Evolutionary conservation across 176 grass and related monocot genomes (phyloP), one percentile per base, ranked within the genome.

Genomic region (Oryza meyeriana): DNA sequence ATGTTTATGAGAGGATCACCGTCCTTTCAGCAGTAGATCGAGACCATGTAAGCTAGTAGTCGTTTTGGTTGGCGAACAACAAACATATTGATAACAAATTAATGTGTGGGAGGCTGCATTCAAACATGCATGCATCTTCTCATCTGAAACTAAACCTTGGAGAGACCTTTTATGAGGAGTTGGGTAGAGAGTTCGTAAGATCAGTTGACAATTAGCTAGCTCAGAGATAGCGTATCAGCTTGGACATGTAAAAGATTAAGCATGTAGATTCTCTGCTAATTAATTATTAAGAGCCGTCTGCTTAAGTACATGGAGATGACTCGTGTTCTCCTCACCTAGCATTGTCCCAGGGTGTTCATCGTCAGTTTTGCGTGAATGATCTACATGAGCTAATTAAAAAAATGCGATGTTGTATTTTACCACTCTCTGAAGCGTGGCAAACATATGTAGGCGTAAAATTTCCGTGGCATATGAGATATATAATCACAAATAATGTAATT

Each of bases 51-150:
- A 39, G 62, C 33, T 61, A 29, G 34, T 45, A 22, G 35, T 32
- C n/a, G 47, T 79, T 58, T 47, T 38, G 76, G 69, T 84, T 69
- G 75, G 69, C 73, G 69, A 79, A 57, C 52, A 22, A 57, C 52
- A 57, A 57, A 57, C 52, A 22, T 24, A 66, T 16, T 18, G 61
- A 26, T 42, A 36, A 66, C 12, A 61, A 61, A 34, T 12, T 61
- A 44, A 69, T 41, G 63, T 18, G 11, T 12, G 72, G 39, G 39
- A 39, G 36, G 44, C 10, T 35, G 18, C 38, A 34, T 67, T 26
- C 12, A 18, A 17, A 6, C 41, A 68, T 59, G 55, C 73, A 69
- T 77, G 17, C 52, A 57, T 57, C 18, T 39, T 28, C 40, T 64
- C 44, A 16, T 78, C 35, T 77, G 0, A 59, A 58, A 61, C 61